A percentile compares a stretch with the other conserved stretches of the same genome.
These are phyloP conservation scores for Exidia glandulosa DNA, from an alignment of 768 basidiomycete species.

Conservation along the genomic window DNA sequence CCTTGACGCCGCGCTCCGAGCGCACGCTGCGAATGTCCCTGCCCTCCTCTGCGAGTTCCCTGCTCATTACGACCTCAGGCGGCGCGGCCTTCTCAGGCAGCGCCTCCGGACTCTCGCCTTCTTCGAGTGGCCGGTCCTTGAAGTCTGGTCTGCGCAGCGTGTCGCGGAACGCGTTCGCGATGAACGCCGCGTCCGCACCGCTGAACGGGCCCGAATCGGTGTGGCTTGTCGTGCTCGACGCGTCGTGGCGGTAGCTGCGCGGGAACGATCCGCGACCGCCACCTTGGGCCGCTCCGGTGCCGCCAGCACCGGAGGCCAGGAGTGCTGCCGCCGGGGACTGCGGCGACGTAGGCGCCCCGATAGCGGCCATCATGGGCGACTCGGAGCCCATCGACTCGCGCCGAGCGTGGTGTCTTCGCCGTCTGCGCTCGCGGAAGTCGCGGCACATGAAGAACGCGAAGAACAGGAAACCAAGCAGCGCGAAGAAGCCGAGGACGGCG, in stretches of 20 bases:
- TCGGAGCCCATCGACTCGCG: slow-evolving; percentile 70
- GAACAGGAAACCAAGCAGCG: slow-evolving; percentile 57
- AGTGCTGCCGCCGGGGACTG: slow-evolving; percentile 36
- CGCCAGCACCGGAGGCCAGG: slow-evolving; percentile 19
- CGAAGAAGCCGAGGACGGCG: slow-evolving; percentile 74
- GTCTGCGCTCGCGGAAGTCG: slow-evolving; percentile 43
- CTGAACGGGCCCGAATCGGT: slow-evolving; percentile 59
- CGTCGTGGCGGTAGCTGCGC: slow-evolving; percentile 1
- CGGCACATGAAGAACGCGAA: slow-evolving; percentile 66
- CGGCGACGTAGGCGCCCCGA: slow-evolving; percentile 29
- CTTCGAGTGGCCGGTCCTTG: slow-evolving; percentile 54
- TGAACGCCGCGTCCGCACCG: slow-evolving; percentile 79
- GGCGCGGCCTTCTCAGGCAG: slow-evolving; percentile 11
- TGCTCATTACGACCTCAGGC: slow-evolving; percentile 39
- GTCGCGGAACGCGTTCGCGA: slow-evolving; percentile 86
- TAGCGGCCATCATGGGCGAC: slow-evolving; percentile 74
- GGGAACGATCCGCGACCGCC: slow-evolving; percentile 1
- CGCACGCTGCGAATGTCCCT: slow-evolving; percentile 75
- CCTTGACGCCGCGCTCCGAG: slow-evolving; percentile 67
- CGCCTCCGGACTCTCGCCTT: slow-evolving; percentile 52
- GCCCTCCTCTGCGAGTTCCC: slow-evolving; percentile 83
- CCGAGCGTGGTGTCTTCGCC: slow-evolving; percentile 29
- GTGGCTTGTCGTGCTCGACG: not conserved
- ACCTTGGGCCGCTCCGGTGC: not conserved
- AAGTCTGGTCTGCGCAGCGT: slow-evolving; percentile 86